These are phyloP conservation scores for Sugiyamaella castrensis DNA, from an alignment of 1,139 yeast genomes.

Conservation along the genomic window DNA sequence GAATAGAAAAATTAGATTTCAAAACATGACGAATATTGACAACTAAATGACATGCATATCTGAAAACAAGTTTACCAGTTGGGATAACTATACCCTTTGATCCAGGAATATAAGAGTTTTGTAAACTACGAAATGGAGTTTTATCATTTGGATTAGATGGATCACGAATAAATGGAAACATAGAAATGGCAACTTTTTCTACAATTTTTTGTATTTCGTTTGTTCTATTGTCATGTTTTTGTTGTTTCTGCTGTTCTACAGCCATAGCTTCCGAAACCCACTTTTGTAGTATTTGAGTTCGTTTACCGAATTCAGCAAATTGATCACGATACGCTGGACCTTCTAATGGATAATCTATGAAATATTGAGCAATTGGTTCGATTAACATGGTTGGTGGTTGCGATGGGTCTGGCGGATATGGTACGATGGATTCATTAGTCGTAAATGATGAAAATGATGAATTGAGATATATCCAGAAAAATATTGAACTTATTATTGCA, in stretches of 20 bases:
- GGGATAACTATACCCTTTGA: conserved; percentile 9
- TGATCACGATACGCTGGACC: conserved; percentile 9
- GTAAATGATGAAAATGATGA: too few relatives aligned
- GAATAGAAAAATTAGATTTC: conserved; percentile 7
- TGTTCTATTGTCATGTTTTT: neutral
- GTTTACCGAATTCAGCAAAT: conserved; percentile 7
- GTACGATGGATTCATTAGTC: too few relatives aligned
- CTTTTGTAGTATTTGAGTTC: conserved; percentile 4
- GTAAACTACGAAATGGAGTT: conserved; percentile 1
- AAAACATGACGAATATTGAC: conserved; percentile 3
- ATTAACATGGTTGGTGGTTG: too few relatives aligned
- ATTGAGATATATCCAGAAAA: too few relatives aligned
- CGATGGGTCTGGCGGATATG: too few relatives aligned
- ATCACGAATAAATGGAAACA: conserved; percentile 4
- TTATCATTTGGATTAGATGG: neutral
- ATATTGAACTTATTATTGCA: too few relatives aligned
- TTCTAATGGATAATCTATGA: conserved; percentile 3
- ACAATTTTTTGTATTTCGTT: conserved; percentile 5
- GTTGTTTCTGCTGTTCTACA: too few relatives aligned
- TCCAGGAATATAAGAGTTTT: conserved; percentile 5
- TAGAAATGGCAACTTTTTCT: conserved; percentile 3
- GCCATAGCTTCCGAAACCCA: neutral
- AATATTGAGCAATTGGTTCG: conserved; percentile 5
- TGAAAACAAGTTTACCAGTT: neutral
- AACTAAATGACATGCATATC: conserved; percentile 7